These are phyloP conservation scores for Tieghemostelium lacteum DNA, from an alignment of 78 protist genomes.

Conservation along the genomic window DNA sequence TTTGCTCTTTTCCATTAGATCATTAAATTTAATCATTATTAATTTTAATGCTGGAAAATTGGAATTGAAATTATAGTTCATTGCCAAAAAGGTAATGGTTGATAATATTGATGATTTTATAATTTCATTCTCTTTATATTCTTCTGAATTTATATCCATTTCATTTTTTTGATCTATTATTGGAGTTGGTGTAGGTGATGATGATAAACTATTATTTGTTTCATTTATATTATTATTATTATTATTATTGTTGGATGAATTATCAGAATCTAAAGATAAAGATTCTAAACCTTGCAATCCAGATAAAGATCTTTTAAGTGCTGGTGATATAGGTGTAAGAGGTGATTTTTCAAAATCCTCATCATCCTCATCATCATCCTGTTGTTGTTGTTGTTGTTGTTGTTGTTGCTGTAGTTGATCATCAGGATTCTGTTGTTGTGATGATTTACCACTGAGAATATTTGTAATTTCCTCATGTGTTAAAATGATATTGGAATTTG, in stretches of 20 bases:
- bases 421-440: background rate
- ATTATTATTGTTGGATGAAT: background rate
- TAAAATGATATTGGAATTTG: background rate
- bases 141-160: slow-evolving; percentile 10
- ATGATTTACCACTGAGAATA: background rate
- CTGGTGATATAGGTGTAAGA: background rate
- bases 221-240: background rate
- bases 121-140: slow-evolving; percentile 23
- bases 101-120: slow-evolving; percentile 28
- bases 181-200: background rate
- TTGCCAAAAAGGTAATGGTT: slow-evolving; percentile 26
- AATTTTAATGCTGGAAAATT: slow-evolving; percentile 51
- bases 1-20: slow-evolving; percentile 6
- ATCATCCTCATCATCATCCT: background rate
- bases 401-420: background rate
- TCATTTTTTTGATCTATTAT: background rate
- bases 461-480: background rate
- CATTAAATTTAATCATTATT: background rate
- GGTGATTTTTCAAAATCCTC: background rate
- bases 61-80: slow-evolving; percentile 41
- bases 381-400: too few relatives aligned
- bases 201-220: background rate
- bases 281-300: background rate
- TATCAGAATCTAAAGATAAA: background rate
- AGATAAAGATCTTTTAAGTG: background rate